phyloP scores from a whole-genome alignment of 2,329 filamentous ascomycete genomes.

The Aspergillus jensenii region DNA sequence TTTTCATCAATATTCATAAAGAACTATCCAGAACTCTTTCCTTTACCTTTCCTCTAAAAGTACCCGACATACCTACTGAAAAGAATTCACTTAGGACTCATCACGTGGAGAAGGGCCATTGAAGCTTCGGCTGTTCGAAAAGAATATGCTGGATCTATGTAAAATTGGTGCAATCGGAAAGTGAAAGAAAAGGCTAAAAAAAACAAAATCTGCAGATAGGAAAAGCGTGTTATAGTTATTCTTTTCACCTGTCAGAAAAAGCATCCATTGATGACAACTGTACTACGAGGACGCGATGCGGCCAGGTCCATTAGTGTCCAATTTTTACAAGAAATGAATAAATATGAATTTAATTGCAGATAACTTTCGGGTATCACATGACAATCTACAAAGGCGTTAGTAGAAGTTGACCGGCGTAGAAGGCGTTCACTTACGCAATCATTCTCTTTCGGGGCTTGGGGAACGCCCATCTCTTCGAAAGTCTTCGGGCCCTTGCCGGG shows the following conservation, averaged over 20 bases:
- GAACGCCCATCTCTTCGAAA: slow-evolving; percentile 98
- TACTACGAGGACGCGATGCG: slow-evolving; percentile 2
- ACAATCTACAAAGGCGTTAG: slow-evolving; percentile 33
- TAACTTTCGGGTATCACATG: slow-evolving; percentile 40
- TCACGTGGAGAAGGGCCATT: slow-evolving; percentile 4
- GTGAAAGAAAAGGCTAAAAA: not conserved
- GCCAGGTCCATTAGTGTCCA: slow-evolving; percentile 5
- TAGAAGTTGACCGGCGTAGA: slow-evolving; percentile 10
- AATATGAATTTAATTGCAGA: slow-evolving; percentile 13
- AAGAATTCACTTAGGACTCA: not conserved
- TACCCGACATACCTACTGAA: not conserved
- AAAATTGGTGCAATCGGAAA: not conserved
- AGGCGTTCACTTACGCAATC: slow-evolving; percentile 70
- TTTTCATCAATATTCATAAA: too few relatives aligned
- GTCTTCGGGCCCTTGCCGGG: slow-evolving; percentile 82
- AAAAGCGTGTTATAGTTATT: slow-evolving; percentile 2
- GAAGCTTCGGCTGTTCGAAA: not conserved
- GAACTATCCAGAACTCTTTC: too few relatives aligned
- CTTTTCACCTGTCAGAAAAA: not conserved
- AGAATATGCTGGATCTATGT: slow-evolving; percentile 1
- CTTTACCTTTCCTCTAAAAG: too few relatives aligned
- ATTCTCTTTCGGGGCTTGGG: slow-evolving; percentile 74
- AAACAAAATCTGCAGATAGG: not conserved
- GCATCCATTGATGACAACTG: not conserved
- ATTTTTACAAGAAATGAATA: slow-evolving; percentile 18